Evolutionary conservation across 495 filamentous ascomycete genomes (phyloP), one percentile per base, ranked within the genome.

Genomic region (Lineolata rhizophorae): DNA sequence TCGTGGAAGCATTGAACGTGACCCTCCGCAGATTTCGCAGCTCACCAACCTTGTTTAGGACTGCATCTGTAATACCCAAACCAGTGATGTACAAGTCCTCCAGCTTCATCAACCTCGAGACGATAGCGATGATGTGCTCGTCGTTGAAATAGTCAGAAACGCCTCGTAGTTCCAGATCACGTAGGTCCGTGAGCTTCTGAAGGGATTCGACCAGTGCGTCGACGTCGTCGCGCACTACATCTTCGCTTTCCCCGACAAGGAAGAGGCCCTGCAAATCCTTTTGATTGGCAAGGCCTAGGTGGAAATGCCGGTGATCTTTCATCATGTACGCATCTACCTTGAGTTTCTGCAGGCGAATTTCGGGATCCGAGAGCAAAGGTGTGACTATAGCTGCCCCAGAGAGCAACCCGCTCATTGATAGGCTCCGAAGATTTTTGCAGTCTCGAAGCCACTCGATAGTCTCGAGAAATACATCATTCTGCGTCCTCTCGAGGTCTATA

Each of bases 31-130:
- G 44, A 25, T 49, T 39, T 9, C 18, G n/a, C 10, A 53, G 38
- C 4, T 26, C 13, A 18, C 33, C 40, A 18, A 63, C 52, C 3
- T 43, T 42, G 8, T 51, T 42, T 47, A 65, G 66, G 8, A 61
- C 47, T 25, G 50, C 52, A 37, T 73, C 62, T 0, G 61, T 54
- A 18, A 70, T 52, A 8, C 56, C 59, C 25, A 64, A 65, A 20
- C 67, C 65, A 32, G 61, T 58, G 16, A 61, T 54, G 41, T 54
- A 60, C 21, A 76, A 54, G 3, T 62, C 50, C 39, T 72, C 65
- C 11, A 80, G 51, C 2, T 48, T 40, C 0, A 53, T 50, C 18
- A 74, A 49, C 10, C 46, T 52, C 16, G 52, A 48, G 1, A 66
- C 58, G 4, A 78, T 51, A 6, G 44, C 35, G 14, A 53, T 49